Evolutionary conservation across 495 filamentous ascomycete genomes (phyloP), one percentile per base, ranked within the genome.

Genomic region (Thermothielavioides terrestris): DNA sequence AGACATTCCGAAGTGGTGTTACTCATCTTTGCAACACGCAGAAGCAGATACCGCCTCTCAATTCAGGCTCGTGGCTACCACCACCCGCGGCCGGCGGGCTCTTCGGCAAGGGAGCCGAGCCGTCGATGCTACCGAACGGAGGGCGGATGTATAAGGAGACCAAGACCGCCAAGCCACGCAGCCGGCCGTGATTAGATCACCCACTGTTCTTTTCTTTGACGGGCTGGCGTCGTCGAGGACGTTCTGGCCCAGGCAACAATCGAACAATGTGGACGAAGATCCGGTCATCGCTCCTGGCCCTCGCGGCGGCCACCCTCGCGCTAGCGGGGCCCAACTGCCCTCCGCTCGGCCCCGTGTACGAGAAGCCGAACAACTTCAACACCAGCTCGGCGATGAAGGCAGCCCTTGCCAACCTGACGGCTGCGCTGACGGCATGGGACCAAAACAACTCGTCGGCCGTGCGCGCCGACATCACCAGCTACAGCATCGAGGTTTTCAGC

Each of bases 401-500:
- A 4, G 70, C 64, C 11, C 38, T 70, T 25, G 58, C 54, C n/a
- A 69, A 68, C 50, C 51, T 76, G 0, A 71, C 70, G 3, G 50
- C 54, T 17, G 48, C 58, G 4, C 58, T 76, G 36, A 36, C 52
- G 17, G 53, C 57, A 6, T 65, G 65, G n/a, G 61, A 62, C 25
- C 26, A 30, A 10, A 66, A 69, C 51, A 58, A 65, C 38, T 57
- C 52, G 0, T 46, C 68, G 14, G 55, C 72, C 30, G 49, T 61
- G 15, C 55, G 55, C 27, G 57, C 68, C n/a, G 68, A 70, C 35
- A 63, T 66, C 9, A 76, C 73, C 8, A 77, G 74, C 14, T 77
- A 73, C 62, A 71, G 71, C 42, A 59, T 78, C n/a, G 66, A 73
- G 25, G 50, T 80, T 2, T 79, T 77, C 64, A 77, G 73, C 20